phyloP scores from a whole-genome alignment of 345 rosid genomes.

The Syzygium oleosum region DNA sequence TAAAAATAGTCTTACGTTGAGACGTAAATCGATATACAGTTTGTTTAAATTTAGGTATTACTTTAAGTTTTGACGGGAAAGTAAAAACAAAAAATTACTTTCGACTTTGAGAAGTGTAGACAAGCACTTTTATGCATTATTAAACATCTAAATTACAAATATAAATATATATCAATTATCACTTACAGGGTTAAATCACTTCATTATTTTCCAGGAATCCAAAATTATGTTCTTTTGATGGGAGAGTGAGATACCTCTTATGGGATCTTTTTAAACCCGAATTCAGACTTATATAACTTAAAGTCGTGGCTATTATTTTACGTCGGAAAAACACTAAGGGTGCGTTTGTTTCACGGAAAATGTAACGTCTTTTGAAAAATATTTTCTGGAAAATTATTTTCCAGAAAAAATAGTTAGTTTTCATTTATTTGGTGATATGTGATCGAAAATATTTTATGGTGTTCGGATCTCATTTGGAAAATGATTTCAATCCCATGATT shows the following conservation, averaged over 20 bases:
- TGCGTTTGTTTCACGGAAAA: too few relatives aligned
- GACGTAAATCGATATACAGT: fast-evolving
- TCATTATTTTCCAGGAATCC: neutral
- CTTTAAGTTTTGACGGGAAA: neutral
- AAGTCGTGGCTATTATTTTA: neutral
- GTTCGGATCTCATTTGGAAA: too few relatives aligned
- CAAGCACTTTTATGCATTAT: neutral
- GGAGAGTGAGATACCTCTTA: neutral
- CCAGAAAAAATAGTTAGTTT: too few relatives aligned
- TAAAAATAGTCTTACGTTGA: neutral
- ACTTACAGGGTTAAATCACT: neutral
- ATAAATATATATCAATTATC: neutral
- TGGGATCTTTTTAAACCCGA: neutral
- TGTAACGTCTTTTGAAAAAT: too few relatives aligned
- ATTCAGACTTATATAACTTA: neutral
- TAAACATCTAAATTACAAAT: neutral
- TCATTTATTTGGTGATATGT: too few relatives aligned
- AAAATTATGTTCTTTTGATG: neutral
- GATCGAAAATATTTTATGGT: too few relatives aligned
- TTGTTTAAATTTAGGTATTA: neutral
- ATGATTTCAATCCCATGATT: too few relatives aligned
- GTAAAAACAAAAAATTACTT: neutral
- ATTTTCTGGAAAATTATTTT: too few relatives aligned
- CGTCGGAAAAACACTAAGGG: too few relatives aligned
- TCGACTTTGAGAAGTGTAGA: neutral